phyloP scores from a whole-genome alignment of 306 rosid species.

The Prunus padus region DNA sequence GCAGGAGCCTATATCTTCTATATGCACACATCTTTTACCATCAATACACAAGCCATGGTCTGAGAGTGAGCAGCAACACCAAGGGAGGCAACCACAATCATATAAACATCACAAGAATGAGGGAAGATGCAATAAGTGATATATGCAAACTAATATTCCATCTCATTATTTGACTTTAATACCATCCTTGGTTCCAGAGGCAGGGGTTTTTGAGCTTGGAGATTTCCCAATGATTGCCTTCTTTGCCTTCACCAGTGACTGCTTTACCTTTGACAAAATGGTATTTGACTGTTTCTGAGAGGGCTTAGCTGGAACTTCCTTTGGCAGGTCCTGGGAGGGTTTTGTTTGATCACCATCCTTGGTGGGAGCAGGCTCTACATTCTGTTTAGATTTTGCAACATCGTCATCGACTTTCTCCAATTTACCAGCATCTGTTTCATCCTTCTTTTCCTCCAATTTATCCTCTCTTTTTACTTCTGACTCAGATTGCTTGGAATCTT shows the following conservation, averaged over 20 bases:
- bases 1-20: constrained; percentile 49
- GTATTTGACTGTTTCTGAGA: constrained; percentile 67
- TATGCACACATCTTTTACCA: constrained; percentile 45
- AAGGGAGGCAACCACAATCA: constrained; percentile 26
- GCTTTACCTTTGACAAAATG: constrained; percentile 72
- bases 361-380: constrained; percentile 28
- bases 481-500: constrained; percentile 43
- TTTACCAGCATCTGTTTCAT: constrained; percentile 6
- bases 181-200: constrained; percentile 60
- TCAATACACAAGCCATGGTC: constrained; percentile 39
- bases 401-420: constrained; percentile 37
- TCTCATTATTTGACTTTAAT: constrained; percentile 59
- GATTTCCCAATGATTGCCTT: constrained; percentile 81
- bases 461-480: constrained; percentile 48
- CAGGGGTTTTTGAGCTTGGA: constrained; percentile 58
- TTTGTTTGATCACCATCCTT: constrained; percentile 42
- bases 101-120: constrained; percentile 23
- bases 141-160: constrained; percentile 27
- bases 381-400: constrained; percentile 43
- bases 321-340: constrained; percentile 44
- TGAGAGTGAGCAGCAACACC: constrained; percentile 35
- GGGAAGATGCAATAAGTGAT: constrained; percentile 28
- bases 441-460: background rate
- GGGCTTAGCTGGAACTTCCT: constrained; percentile 53
- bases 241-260: constrained; percentile 79